Base-by-base conservation (phyloP, 2,329 filamentous ascomycete genomes). In the Colletotrichum sp. region DNA sequence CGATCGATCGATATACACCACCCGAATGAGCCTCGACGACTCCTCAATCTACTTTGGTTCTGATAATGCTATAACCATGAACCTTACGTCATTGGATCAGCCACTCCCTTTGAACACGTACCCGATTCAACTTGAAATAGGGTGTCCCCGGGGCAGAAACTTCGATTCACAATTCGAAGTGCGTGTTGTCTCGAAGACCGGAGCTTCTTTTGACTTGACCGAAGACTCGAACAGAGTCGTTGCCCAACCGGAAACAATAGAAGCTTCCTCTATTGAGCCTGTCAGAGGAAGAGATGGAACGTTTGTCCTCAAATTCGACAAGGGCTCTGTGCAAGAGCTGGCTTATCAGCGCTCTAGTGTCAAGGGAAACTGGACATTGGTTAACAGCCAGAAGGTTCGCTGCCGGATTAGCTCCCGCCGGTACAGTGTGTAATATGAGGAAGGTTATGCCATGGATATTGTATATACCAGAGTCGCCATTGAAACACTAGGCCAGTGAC, bases 1-100 rank as follows among this genome's bases (percentile, higher is more conserved):
- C 1, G 78, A 71, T 55, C 78, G 83, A 2, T 81, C 82, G 4
- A 78, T 84, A 26, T 84, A 83, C 72, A 82, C 82, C 0, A 84
- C 83, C 6, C 82, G 83, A 18, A 80, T 84, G 82, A 79, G 52
- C 5, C 78, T 84, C 2, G 67, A 82, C 21, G 75, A 79, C 2
- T 72, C 75, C 4, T 77, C 71, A 5, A 64, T 82, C 3, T 78
- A 78, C 30, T 77, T 82, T 10, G 82, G 82, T 4, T 80, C 81
- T 2, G 68, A 84, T 8, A 55, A 80, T 75, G 82, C 80, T 10
- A 76, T 84, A 13, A 79, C 64, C 63, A 84, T 82, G 81, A 71
- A 80, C 9, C 64, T 84, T 10, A 84, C 82, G 9, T 44, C 82
- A 16, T 57, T 79, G 2, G 82, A 84, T n/a, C 83, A 84, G 44